Base-by-base conservation (phyloP, 208 protist species). In the Leishmania guyanensis region DNA sequence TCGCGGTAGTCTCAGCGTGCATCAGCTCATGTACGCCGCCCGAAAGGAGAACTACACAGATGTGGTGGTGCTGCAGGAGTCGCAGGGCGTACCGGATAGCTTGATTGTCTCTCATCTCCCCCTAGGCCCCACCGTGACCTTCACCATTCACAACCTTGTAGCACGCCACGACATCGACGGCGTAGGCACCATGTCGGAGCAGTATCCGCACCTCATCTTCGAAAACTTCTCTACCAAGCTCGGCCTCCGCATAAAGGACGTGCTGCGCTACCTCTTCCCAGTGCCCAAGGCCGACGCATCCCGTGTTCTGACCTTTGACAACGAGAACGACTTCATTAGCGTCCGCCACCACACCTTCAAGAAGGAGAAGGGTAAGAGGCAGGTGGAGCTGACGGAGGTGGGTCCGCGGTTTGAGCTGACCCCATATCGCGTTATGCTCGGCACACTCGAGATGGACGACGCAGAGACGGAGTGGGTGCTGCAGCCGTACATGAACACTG, bases 391-490 rank as follows among this genome's bases (percentile, higher is more conserved):
- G 77, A 96, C 89, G 26, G 99, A 99, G 90, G 88, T 99, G 58
- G 99, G 99, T 2, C 99, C 99, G 17, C 96, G 99, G 33, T 99
- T 99, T 86, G 99, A 99, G 84, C 83, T 99, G 70, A 90, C 90
- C 50, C 97, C 99, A 26, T 99, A 99, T 87, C 92, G 99, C 74
- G 98, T 99, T 43, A 94, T 93, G 77, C 89, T 99, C 3, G 99
- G 97, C 48, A 98, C 97, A 73, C 77, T 97, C 43, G 98, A 99
- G 71, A 97, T 98, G 92, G 92, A 95, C 39, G 99, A 99, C 60
- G 99, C 99, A 14, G 98, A 99, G 78, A 97, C 91, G 80, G 99
- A 99, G 89, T 99, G 99, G 98, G 96, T 99, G 50, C 94, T 99
- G 69, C 89, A 94, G 84, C 98, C 99, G 46, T 99, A 99, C 94